Evolutionary conservation across 2,329 filamentous ascomycete species (phyloP), one percentile per base, ranked within the genome.

Genomic region (Akanthomyces dipterigenus): DNA sequence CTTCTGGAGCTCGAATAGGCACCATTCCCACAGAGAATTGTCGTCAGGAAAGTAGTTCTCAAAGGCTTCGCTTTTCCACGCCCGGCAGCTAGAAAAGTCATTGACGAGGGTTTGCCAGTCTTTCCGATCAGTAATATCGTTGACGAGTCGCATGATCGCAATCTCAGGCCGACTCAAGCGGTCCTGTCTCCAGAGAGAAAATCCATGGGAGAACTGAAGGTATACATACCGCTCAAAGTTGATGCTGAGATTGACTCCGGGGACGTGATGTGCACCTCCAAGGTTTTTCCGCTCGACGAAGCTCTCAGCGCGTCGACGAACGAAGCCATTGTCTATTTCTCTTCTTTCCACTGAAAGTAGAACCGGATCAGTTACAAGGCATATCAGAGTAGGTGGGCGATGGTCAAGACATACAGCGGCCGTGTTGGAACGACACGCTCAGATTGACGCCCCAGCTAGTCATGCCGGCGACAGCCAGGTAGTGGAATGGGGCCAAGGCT

Each of bases 151-250:
- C 20, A 58, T 34, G 5, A 58, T 50, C 3, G 14, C 5, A 42
- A 58, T 31, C 14, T 58, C 55, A 3, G 55, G 22, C 2, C 16
- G 16, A 12, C 45, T 31, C 3, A 58, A 16, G 7, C 34, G 36
- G 12, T 58, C 45, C 22, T 58, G 55, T 9, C 36, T 50, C 55
- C 55, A 58, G 20, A 50, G 34, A 34, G 14, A 16, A 8, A 50
- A 58, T 14, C 55, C 55, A 34, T 58, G 55, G 16, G 45, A 50
- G 34, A 58, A 58, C 1, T 58, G 55, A 22, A 50, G 31, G 26
- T 58, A 50, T 12, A 36, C 20, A 31, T 26, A 24, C 6, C 55
- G 55, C n/a, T 58, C 55, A 12, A 58, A 58, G 22, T 58, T 58
- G 22, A 58, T 50, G 55, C 45, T 40, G 11, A 58, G 12, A 1